Conservation (phyloP, 2,329 filamentous ascomycete genomes). For the Zasmidium angulare region DNA sequence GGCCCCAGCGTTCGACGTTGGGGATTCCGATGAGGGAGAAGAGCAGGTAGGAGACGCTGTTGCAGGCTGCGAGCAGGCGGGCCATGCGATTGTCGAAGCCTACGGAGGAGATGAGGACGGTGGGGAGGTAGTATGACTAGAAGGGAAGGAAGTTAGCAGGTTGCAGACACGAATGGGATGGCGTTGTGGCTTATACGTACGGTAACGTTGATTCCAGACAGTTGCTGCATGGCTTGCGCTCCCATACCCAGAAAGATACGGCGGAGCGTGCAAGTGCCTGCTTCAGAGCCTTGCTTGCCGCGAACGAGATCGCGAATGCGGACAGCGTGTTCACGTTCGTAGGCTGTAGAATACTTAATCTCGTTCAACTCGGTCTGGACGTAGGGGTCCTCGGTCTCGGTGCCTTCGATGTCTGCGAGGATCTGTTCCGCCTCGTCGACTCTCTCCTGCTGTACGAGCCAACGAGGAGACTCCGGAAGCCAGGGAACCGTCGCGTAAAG, state of each 20-base stretch:
- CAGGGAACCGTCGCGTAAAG: constrained; percentile 48
- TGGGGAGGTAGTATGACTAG: constrained; percentile 54
- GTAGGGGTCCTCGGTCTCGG: constrained; percentile 46
- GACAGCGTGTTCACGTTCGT: constrained; percentile 52
- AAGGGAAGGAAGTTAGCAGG: constrained; percentile 39
- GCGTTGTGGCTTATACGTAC: too few species aligned
- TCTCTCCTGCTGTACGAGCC: constrained; percentile 48
- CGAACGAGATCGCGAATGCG: constrained; percentile 52
- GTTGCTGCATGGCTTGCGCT: constrained; percentile 54
- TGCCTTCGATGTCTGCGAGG: constrained; percentile 50
- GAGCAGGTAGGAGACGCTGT: constrained; percentile 50
- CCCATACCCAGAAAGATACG: constrained; percentile 55
- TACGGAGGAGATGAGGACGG: constrained; percentile 59
- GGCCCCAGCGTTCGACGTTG: constrained; percentile 53
- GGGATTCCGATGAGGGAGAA: constrained; percentile 49
- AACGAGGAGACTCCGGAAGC: constrained; percentile 49
- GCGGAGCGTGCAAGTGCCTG: constrained; percentile 51
- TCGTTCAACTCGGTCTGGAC: constrained; percentile 46
- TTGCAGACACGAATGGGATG: too few species aligned
- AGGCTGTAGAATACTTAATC: constrained; percentile 50
- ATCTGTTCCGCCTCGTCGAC: constrained; percentile 50
- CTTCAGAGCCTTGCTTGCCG: constrained; percentile 45
- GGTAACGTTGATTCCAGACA: constrained; percentile 34
- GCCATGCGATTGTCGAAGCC: constrained; percentile 54
- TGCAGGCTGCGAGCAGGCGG: constrained; percentile 58